phyloP scores from a whole-genome alignment of 495 filamentous ascomycete species.

The Penicillium pulvis region DNA sequence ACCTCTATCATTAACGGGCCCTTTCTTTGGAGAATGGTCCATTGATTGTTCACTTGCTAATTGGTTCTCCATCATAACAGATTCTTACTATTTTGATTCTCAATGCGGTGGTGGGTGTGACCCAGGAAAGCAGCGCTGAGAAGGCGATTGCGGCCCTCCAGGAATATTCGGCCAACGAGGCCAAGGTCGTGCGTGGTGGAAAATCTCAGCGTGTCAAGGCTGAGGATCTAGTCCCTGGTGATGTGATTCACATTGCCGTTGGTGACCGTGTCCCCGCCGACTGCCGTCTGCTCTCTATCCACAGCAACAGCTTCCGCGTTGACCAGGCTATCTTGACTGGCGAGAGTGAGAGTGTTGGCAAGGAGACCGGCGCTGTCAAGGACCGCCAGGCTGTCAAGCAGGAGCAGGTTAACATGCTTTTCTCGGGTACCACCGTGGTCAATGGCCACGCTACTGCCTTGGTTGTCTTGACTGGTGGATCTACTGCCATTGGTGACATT shows the following conservation, averaged over 20 bases:
- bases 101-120: conserved; percentile 96
- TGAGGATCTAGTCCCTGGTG: conserved; percentile 94
- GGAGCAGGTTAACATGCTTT: conserved; percentile 96
- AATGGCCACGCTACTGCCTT: conserved; percentile 91
- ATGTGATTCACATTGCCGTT: conserved; percentile 85
- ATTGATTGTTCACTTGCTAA: conserved; percentile 10
- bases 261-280: conserved; percentile 97
- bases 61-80: conserved; percentile 40
- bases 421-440: conserved; percentile 96
- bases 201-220: conserved; percentile 78
- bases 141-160: conserved; percentile 98
- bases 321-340: conserved; percentile 98
- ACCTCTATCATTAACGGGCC: not conserved
- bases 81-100: conserved; percentile 97
- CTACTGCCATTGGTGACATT: conserved; percentile 97
- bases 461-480: conserved; percentile 86
- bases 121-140: conserved; percentile 97
- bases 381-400: conserved; percentile 92
- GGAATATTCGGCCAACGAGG: conserved; percentile 98
- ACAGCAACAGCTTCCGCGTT: conserved; percentile 94
- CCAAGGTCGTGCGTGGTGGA: conserved; percentile 85
- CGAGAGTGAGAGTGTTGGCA: conserved; percentile 95
- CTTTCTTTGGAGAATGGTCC: not conserved
- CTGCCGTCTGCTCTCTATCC: conserved; percentile 84
- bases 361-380: conserved; percentile 68